Percentiles rank a stretch among this genome's conserved stretches.
Evolutionary conservation across 2,329 filamentous ascomycete genomes (phyloP).

Genomic region (Fusarium sp.): DNA sequence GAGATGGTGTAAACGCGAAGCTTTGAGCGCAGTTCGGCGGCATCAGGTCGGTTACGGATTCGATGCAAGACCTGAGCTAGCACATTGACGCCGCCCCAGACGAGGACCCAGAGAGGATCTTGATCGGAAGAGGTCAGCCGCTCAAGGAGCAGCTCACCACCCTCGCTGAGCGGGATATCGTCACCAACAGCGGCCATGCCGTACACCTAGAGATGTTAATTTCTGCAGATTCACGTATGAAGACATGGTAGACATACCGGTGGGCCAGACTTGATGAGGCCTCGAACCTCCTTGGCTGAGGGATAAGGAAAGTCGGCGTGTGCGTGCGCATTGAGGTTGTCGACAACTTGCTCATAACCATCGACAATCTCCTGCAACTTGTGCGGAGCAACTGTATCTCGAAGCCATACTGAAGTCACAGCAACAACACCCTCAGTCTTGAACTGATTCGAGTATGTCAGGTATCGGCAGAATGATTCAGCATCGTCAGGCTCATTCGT

Average conservation of each 20-base stretch:
- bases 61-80: conserved; percentile 59
- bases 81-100: conserved; percentile 66
- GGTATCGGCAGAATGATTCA: conserved; percentile 57
- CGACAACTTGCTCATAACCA: conserved; percentile 56
- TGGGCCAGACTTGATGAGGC: conserved; percentile 51
- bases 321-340: conserved; percentile 61
- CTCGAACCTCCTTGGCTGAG: conserved; percentile 48
- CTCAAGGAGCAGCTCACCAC: conserved; percentile 56
- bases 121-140: conserved; percentile 29
- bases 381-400: conserved; percentile 52
- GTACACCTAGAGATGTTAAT: conserved; percentile 29
- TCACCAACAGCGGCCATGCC: conserved; percentile 38
- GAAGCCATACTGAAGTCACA: conserved; percentile 59
- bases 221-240: no score
- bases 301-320: conserved; percentile 57
- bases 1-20: conserved; percentile 67
- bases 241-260: conserved; percentile 6
- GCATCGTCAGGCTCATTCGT: conserved; percentile 60
- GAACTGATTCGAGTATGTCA: conserved; percentile 60
- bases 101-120: conserved; percentile 63
- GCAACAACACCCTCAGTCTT: conserved; percentile 57
- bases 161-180: conserved; percentile 46
- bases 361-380: conserved; percentile 52
- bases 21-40: conserved; percentile 52
- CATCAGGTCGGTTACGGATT: conserved; percentile 46